Conservation (phyloP, 805 yeast species). For the Candida tammaniensis region DNA sequence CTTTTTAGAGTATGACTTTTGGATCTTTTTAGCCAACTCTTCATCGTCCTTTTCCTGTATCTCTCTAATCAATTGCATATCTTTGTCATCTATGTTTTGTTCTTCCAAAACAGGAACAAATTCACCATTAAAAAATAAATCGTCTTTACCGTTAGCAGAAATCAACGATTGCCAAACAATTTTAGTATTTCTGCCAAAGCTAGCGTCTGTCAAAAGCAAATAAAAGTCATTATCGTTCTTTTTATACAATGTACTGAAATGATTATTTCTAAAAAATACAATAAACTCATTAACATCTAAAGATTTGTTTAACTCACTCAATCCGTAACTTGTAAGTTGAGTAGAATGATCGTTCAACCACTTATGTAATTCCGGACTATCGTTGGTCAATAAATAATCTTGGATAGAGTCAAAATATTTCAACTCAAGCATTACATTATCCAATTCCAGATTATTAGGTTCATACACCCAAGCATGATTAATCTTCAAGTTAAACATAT, state of each 20-base stretch:
- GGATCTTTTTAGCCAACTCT: constrained; percentile 45
- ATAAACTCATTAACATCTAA: constrained; percentile 55
- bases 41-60: constrained; percentile 60
- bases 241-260: constrained; percentile 71
- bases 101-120: constrained; percentile 47
- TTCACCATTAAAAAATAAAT: constrained; percentile 63
- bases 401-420: constrained; percentile 54
- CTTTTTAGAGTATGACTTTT: constrained; percentile 27
- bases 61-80: constrained; percentile 38
- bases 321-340: constrained; percentile 73
- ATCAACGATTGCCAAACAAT: constrained; percentile 81
- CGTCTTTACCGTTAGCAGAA: constrained; percentile 67
- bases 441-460: constrained; percentile 2
- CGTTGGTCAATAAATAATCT: constrained; percentile 41
- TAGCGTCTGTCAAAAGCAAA: constrained; percentile 70
- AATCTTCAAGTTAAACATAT: constrained; percentile 55
- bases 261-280: constrained; percentile 86
- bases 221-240: constrained; percentile 48
- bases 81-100: constrained; percentile 14
- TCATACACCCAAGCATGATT: constrained; percentile 77
- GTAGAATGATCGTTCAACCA: constrained; percentile 63
- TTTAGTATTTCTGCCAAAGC: constrained; percentile 47
- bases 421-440: constrained; percentile 3
- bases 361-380: constrained; percentile 6
- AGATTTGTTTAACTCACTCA: constrained; percentile 41